A percentile compares a stretch with the other conserved stretches of the same genome.
Conservation (phyloP, 2,329 filamentous ascomycete genomes). For the Scedosporium boydii region DNA sequence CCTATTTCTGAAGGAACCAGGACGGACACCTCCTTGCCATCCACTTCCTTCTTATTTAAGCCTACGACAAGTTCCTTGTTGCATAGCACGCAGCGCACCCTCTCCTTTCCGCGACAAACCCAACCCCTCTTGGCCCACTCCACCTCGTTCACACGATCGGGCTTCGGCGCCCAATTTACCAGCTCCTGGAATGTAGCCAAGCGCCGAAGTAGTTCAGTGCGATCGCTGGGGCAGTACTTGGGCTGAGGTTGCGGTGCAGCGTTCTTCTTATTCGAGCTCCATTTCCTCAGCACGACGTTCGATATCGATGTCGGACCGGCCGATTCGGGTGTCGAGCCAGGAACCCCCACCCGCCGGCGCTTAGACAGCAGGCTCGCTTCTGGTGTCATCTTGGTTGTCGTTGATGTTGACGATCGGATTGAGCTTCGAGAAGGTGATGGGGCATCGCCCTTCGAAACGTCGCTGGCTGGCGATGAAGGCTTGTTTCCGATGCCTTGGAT, state of each 20-base stretch:
- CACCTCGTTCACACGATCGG: constrained; percentile 74
- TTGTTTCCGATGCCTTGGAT: constrained; percentile 46
- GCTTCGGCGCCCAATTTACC: constrained; percentile 89
- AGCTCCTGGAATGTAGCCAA: constrained; percentile 85
- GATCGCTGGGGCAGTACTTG: constrained; percentile 80
- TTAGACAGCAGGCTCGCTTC: constrained; percentile 22
- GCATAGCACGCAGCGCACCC: constrained; percentile 78
- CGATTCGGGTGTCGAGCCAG: constrained; percentile 25
- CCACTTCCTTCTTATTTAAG: constrained; percentile 51
- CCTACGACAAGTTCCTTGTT: constrained; percentile 77
- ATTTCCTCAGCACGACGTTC: constrained; percentile 31
- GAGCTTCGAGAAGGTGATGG: constrained; percentile 11
- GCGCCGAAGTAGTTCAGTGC: constrained; percentile 69
- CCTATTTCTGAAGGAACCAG: constrained; percentile 51
- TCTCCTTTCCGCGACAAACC: constrained; percentile 75
- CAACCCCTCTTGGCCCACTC: constrained; percentile 93
- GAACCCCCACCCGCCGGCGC: constrained; percentile 39
- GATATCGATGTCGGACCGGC: constrained; percentile 21
- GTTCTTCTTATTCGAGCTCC: constrained; percentile 18
- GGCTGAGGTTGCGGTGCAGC: constrained; percentile 26
- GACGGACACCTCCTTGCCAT: constrained; percentile 44
- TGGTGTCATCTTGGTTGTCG: constrained; percentile 13
- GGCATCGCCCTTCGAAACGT: constrained; percentile 7
- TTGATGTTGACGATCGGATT: constrained; percentile 4
- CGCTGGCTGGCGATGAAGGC: constrained; percentile 2